Percentiles rank a stretch among this genome's conserved stretches.
These are phyloP conservation scores for Cladosporium sp. DNA, from an alignment of 2,329 filamentous ascomycete species.

Conservation along the genomic window DNA sequence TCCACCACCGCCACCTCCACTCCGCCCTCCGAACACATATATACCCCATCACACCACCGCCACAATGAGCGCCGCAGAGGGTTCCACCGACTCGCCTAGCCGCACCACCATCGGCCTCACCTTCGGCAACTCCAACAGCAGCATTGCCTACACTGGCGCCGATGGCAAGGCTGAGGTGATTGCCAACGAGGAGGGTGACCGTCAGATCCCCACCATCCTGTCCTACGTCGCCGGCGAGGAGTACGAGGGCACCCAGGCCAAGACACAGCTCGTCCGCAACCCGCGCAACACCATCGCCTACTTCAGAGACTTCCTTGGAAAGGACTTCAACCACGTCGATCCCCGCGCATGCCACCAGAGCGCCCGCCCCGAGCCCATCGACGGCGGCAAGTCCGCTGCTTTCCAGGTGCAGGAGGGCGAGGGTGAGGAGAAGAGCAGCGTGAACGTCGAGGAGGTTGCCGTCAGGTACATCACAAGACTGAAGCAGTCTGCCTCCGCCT, in stretches of 20 bases:
- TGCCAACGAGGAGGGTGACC: slow-evolving; percentile 98
- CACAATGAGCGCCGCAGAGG: slow-evolving; percentile 50
- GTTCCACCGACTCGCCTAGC: slow-evolving; percentile 34
- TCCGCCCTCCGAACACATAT: background rate
- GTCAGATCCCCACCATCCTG: slow-evolving; percentile 90
- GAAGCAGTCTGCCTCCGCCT: slow-evolving; percentile 79
- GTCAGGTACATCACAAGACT: slow-evolving; percentile 82
- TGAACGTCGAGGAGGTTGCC: slow-evolving; percentile 75
- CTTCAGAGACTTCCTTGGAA: slow-evolving; percentile 92
- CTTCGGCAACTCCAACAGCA: slow-evolving; percentile 98
- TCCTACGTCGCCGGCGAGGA: slow-evolving; percentile 96
- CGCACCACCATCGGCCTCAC: slow-evolving; percentile 80
- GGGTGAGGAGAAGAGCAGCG: slow-evolving; percentile 54
- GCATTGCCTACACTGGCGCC: slow-evolving; percentile 77
- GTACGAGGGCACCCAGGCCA: slow-evolving; percentile 93
- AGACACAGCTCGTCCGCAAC: slow-evolving; percentile 89
- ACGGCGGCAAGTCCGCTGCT: slow-evolving; percentile 58
- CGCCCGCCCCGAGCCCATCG: slow-evolving; percentile 76
- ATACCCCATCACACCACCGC: slow-evolving; percentile 10
- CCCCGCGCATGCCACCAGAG: slow-evolving; percentile 91
- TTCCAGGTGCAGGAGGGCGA: slow-evolving; percentile 77
- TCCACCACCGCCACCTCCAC: slow-evolving; percentile 5
- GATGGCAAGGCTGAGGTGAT: slow-evolving; percentile 97
- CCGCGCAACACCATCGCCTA: slow-evolving; percentile 88
- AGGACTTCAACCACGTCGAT: slow-evolving; percentile 94